A percentile compares a stretch with the other conserved stretches of the same genome.
These are phyloP conservation scores for Keithomyces neogunnii DNA, from an alignment of 2,329 filamentous ascomycete genomes.

Conservation along the genomic window DNA sequence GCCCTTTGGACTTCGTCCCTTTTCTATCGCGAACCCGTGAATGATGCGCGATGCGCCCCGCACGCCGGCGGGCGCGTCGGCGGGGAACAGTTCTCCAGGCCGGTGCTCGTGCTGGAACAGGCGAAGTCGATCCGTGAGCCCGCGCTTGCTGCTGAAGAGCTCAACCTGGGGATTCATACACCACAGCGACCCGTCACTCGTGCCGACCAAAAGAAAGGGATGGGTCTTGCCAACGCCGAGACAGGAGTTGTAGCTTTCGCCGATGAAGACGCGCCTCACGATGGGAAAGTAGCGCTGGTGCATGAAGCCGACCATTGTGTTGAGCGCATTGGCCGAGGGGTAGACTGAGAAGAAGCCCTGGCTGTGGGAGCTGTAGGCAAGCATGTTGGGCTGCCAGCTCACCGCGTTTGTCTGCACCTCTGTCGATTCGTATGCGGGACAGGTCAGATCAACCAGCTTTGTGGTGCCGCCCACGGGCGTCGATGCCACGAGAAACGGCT, in stretches of 20 bases:
- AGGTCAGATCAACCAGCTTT: slow-evolving; percentile 43
- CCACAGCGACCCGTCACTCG: slow-evolving; percentile 45
- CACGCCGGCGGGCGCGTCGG: slow-evolving; percentile 17
- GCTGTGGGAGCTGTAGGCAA: slow-evolving; percentile 47
- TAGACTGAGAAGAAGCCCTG: slow-evolving; percentile 45
- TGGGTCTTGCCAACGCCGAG: slow-evolving; percentile 42
- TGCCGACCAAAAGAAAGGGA: slow-evolving; percentile 45
- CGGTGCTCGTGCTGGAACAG: slow-evolving; percentile 48
- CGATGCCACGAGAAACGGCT: slow-evolving; percentile 47
- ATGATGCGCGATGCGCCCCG: slow-evolving; percentile 43
- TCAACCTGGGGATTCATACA: slow-evolving; percentile 31
- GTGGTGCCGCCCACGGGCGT: slow-evolving; percentile 45
- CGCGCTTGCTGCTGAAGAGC: slow-evolving; percentile 24
- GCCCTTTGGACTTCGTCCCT: slow-evolving; percentile 36
- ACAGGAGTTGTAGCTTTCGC: slow-evolving; percentile 41
- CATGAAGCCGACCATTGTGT: slow-evolving; percentile 43
- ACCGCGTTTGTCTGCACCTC: slow-evolving; percentile 43
- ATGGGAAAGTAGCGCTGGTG: slow-evolving; percentile 44
- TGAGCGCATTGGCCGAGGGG: slow-evolving; percentile 44
- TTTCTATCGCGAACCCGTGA: slow-evolving; percentile 42
- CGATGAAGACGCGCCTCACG: slow-evolving; percentile 41
- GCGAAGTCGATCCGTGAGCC: slow-evolving; percentile 24
- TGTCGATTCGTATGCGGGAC: slow-evolving; percentile 43
- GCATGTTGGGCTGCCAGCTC: slow-evolving; percentile 42
- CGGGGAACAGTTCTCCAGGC: slow-evolving; percentile 21